phyloP scores from a whole-genome alignment of 139 green algal species.

The Chlorella vulgaris region DNA sequence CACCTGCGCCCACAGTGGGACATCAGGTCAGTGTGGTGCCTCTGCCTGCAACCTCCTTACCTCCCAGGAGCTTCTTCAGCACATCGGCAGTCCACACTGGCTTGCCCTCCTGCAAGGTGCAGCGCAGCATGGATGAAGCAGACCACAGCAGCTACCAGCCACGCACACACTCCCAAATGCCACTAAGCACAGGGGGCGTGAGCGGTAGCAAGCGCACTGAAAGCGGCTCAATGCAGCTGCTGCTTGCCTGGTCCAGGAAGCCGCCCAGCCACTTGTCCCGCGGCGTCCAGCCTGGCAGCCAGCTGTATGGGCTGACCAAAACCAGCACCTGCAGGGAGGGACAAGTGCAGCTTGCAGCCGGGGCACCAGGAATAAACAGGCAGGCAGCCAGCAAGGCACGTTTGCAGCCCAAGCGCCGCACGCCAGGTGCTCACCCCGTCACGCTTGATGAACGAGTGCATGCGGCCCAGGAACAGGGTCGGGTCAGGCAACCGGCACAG shows the following conservation, averaged over 20 bases:
- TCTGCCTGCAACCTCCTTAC: neutral
- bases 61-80: constrained; percentile 40
- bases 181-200: too few species aligned
- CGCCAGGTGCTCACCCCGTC: constrained; percentile 44
- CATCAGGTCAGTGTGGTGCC: neutral
- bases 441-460: constrained; percentile 56
- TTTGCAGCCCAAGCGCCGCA: neutral
- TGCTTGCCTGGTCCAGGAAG: constrained; percentile 34
- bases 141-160: neutral
- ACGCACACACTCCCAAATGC: too few species aligned
- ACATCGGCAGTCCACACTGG: constrained; percentile 45
- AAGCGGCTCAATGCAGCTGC: neutral
- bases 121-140: neutral
- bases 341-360: neutral
- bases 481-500: constrained; percentile 78
- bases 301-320: constrained; percentile 72
- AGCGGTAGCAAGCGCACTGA: neutral
- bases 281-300: constrained; percentile 69
- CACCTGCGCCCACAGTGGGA: neutral
- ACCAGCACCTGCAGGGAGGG: constrained; percentile 42
- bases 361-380: neutral
- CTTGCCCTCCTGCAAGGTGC: constrained; percentile 21
- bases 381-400: too few species aligned
- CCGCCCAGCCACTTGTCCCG: constrained; percentile 67
- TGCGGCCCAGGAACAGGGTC: constrained; percentile 47